Evolutionary conservation across 2,329 filamentous ascomycete genomes (phyloP), one percentile per base, ranked within the genome.

Genomic region (Nothophoma quercina): DNA sequence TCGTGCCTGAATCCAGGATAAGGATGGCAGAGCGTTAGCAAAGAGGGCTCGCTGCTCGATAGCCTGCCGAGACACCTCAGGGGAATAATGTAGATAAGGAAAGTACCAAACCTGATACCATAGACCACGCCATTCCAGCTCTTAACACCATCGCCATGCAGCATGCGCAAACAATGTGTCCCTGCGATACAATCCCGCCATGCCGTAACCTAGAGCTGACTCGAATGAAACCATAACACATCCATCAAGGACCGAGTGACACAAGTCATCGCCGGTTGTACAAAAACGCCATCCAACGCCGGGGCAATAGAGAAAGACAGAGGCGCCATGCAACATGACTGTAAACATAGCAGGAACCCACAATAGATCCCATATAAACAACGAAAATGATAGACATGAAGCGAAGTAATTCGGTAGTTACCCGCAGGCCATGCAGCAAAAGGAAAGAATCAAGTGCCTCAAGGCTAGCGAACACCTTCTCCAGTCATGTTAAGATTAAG

Each of bases 401-500:
- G 40, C 51, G 55, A 45, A 51, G 41, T 40, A 56, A 61, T 59
- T 29, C 19, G 42, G 52, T 46, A 58, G 53, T 32, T 51, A 36
- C 42, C 57, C 52, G 64, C 62, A 59, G 48, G 38, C 62, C 59
- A 67, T 64, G 68, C 64, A 66, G 50, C 48, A 65, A 52, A 67
- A 39, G 49, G 60, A 56, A 35, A 41, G 54, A 33, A 15, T 42
- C 23, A 18, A 43, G 53, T 45, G 51, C 48, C 42, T 41, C 48
- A 54, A 43, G 42, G 43, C 45, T 67, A 71, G 43, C 58, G 61
- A 35, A 65, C 64, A 50, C 64, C 57, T 30, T 64, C 61, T 28
- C 60, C 65, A 19, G 61, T 40, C 26, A 59, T 39, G 25, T 63
- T 64, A 21, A 73, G 51, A 48, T 73, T 73, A 42, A 73, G 68